Evolutionary conservation across 2,329 filamentous ascomycete genomes (phyloP).

Genomic region (Diplocarpon mali): DNA sequence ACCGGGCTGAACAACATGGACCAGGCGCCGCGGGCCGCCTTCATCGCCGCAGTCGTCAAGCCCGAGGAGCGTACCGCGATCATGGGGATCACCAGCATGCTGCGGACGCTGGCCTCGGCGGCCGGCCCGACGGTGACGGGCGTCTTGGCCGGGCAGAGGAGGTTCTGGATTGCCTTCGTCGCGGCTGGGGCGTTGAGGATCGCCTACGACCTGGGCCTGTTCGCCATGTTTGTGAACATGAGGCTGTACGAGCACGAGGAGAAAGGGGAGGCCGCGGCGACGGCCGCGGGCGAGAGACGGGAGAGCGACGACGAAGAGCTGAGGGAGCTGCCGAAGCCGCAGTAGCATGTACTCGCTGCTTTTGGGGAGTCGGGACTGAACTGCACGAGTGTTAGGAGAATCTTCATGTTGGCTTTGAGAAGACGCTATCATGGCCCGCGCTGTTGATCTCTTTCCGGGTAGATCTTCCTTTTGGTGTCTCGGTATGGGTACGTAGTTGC

Average conservation of each 20-base stretch:
- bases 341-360: too few relatives aligned
- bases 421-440: too few relatives aligned
- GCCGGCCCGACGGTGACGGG: slow-evolving; percentile 53
- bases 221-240: slow-evolving; percentile 35
- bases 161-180: slow-evolving; percentile 53
- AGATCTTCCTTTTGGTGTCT: too few relatives aligned
- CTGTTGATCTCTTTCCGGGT: too few relatives aligned
- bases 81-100: slow-evolving; percentile 57
- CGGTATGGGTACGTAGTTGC: too few relatives aligned
- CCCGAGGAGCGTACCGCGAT: slow-evolving; percentile 57
- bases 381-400: too few relatives aligned
- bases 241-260: slow-evolving; percentile 19
- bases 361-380: too few relatives aligned
- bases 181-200: slow-evolving; percentile 50
- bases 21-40: slow-evolving; percentile 55
- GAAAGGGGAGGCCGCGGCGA: neutral
- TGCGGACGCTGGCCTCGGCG: slow-evolving; percentile 52
- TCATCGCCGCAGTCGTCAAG: slow-evolving; percentile 53
- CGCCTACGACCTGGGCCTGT: slow-evolving; percentile 45
- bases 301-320: slow-evolving; percentile 3
- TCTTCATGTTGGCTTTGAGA: too few relatives aligned
- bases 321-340: too few relatives aligned
- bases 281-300: neutral
- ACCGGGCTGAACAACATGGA: slow-evolving; percentile 58
- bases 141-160: slow-evolving; percentile 39